Evolutionary conservation across 2,329 filamentous ascomycete species (phyloP), one percentile per base, ranked within the genome.

Genomic region (Talaromyces sp.): DNA sequence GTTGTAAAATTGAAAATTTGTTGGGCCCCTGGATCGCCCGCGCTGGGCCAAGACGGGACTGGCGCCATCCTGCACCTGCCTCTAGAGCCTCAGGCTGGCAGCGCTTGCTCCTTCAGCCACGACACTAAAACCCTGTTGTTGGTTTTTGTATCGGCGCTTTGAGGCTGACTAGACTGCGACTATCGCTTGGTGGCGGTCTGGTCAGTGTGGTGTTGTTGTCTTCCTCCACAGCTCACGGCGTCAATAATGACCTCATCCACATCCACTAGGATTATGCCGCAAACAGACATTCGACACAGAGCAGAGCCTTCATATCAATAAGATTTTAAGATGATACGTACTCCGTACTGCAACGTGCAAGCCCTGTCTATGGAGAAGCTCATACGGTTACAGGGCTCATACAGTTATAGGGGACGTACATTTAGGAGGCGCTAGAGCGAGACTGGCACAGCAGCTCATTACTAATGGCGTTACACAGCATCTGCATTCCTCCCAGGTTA

Each of bases 21-120:
- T 52, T 58, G 23, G 23, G 56, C 56, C 56, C 56, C 56, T 58
- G 56, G 55, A 58, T 50, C 36, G 42, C 23, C 40, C n/a, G 30
- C 28, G 30, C 50, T 31, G 27, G 28, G 27, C 50, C 50, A n/a
- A 47, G 23, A 27, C 44, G 10, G 44, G 44, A 16, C 18, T 47
- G 27, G 44, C 44, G 44, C 18, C 44, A 12, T n/a, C 5, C n/a
- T 47, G 44, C 44, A 2, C 44, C 16, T 47, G 44, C 44, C 44
- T 27, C 44, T 1, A 16, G 44, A 47, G 44, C 44, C 44, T 47
- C 44, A 47, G 44, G 8, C 18, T 12, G 23, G 23, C 23, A 23
- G 23, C 23, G 23, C 8, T 47, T 27, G 4, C n/a, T 18, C 5
- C 23, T 12, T 9, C 8, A 10, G 7, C 42, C n/a, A 27, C 44